These are phyloP conservation scores for Niebla homalea DNA, from an alignment of 495 filamentous ascomycete genomes.

Conservation along the genomic window DNA sequence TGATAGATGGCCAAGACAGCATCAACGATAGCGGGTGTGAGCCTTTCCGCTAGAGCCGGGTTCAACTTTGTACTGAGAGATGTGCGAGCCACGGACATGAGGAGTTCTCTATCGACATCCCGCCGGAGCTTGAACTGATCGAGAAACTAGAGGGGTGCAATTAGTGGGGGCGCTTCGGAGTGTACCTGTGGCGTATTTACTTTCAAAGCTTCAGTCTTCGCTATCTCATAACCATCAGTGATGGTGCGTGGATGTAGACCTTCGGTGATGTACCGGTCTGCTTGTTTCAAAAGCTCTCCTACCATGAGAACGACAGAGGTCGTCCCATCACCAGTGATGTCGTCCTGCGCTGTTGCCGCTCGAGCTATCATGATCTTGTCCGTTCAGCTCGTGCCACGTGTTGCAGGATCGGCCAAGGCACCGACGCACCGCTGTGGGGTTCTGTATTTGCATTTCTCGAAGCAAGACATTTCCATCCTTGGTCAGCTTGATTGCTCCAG, in stretches of 20 bases:
- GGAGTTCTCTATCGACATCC: conserved; percentile 82
- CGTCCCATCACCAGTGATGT: conserved; percentile 96
- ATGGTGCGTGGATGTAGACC: conserved; percentile 92
- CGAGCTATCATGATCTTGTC: conserved; percentile 86
- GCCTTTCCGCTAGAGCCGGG: conserved; percentile 70
- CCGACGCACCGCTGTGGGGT: conserved; percentile 63
- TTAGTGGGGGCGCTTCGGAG: background rate
- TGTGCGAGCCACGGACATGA: conserved; percentile 85
- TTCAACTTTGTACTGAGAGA: conserved; percentile 93
- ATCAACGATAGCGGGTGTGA: conserved; percentile 90
- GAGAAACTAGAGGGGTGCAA: conserved; percentile 54
- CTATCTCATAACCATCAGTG: conserved; percentile 95
- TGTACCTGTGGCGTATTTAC: conserved; percentile 25
- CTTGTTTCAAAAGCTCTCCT: conserved; percentile 95
- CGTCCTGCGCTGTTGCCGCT: conserved; percentile 94
- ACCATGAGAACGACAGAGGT: conserved; percentile 93
- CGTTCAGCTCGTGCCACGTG: conserved; percentile 2
- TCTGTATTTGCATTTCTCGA: conserved; percentile 90
- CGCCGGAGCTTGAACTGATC: conserved; percentile 82
- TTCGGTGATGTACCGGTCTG: conserved; percentile 84
- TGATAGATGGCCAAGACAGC: conserved; percentile 89
- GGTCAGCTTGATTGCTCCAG: conserved; percentile 93
- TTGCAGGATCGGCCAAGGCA: conserved; percentile 15
- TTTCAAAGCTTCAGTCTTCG: conserved; percentile 85
- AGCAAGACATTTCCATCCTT: conserved; percentile 96